A percentile compares a stretch with the other conserved stretches of the same genome.
Conservation (phyloP, 345 rosid species). For the Dipteronia dyeriana region DNA sequence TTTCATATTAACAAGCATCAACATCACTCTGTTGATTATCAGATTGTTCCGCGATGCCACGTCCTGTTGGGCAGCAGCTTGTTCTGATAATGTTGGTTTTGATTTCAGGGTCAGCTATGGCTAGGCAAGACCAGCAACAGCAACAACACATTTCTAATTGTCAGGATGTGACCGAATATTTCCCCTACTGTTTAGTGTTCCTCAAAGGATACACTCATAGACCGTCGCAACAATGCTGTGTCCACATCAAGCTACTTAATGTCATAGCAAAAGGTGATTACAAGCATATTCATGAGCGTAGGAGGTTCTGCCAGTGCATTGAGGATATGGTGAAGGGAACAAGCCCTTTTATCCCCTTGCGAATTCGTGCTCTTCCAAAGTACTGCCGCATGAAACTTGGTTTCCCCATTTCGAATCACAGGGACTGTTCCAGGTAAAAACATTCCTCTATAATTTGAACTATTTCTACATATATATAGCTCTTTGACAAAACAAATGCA, state of each 20-base stretch:
- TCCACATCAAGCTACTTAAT: conserved; percentile 35
- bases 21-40: not conserved
- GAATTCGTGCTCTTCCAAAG: not conserved
- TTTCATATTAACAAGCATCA: not conserved
- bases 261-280: not conserved
- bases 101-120: not conserved
- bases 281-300: not conserved
- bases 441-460: too few relatives aligned
- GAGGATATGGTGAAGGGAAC: not conserved
- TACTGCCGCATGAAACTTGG: not conserved
- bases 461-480: not conserved
- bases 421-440: not conserved
- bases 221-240: conserved; percentile 39
- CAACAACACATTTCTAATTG: not conserved
- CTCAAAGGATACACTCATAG: conserved; percentile 27
- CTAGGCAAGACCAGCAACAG: not conserved
- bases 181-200: conserved; percentile 2
- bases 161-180: not conserved
- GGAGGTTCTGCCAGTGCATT: not conserved
- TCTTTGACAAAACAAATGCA: not conserved
- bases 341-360: not conserved
- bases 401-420: not conserved
- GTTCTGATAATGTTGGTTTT: not conserved
- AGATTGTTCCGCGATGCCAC: too few relatives aligned
- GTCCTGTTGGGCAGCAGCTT: not conserved